Evolutionary conservation across 805 yeast genomes (phyloP).

Genomic region (Candida insectorum): DNA sequence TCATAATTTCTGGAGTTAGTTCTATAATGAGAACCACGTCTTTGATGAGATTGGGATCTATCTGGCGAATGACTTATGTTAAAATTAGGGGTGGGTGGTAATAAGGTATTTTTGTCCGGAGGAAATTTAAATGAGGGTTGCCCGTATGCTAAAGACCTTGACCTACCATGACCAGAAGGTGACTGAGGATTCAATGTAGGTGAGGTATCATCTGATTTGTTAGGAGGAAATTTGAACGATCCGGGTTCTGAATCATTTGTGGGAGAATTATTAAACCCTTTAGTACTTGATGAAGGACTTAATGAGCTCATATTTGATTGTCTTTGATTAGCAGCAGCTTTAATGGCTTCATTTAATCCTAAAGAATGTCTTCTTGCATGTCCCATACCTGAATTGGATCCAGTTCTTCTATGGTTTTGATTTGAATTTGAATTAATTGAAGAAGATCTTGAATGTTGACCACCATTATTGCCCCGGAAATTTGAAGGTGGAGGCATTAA

Average conservation of each 20-base stretch:
- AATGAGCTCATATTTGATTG: conserved; percentile 35
- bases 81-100: conserved; percentile 55
- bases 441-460: conserved; percentile 34
- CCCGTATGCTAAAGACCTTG: conserved; percentile 42
- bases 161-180: conserved; percentile 27
- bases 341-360: conserved; percentile 88
- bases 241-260: conserved; percentile 17
- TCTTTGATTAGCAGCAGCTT: conserved; percentile 93
- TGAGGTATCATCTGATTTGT: conserved; percentile 12
- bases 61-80: conserved; percentile 39
- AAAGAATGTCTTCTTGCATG: conserved; percentile 90
- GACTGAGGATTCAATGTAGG: conserved; percentile 8
- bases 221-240: conserved; percentile 54
- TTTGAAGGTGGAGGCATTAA: conserved; percentile 20
- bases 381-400: conserved; percentile 43
- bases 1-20: conserved; percentile 38
- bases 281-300: conserved; percentile 22
- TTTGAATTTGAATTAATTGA: conserved; percentile 17
- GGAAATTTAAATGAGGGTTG: conserved; percentile 62
- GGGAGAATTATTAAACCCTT: conserved; percentile 7
- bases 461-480: conserved; percentile 8
- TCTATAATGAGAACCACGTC: conserved; percentile 39
- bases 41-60: conserved; percentile 29
- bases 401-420: conserved; percentile 33
- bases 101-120: conserved; percentile 34